A percentile compares a stretch with the other conserved stretches of the same genome.
These are phyloP conservation scores for Dendrothele bispora DNA, from an alignment of 768 basidiomycete genomes.

Conservation along the genomic window DNA sequence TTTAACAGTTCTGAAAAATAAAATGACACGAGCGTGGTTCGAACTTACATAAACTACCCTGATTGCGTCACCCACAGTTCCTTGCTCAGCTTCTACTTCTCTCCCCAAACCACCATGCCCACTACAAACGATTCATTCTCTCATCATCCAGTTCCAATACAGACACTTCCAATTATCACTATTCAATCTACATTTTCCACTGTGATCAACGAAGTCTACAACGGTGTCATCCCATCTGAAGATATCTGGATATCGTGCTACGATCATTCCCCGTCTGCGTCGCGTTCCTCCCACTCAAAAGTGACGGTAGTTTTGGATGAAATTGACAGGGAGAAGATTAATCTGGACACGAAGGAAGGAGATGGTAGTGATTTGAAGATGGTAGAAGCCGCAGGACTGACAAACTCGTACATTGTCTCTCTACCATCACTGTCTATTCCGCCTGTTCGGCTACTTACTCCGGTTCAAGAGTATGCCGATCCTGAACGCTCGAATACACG, in stretches of 20 bases:
- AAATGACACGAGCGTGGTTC: too few relatives aligned
- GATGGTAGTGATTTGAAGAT: conserved; percentile 48
- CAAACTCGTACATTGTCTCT: conserved; percentile 43
- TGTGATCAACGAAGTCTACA: conserved; percentile 63
- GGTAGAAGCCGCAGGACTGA: conserved; percentile 17
- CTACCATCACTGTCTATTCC: conserved; percentile 49
- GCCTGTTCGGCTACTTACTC: conserved; percentile 46
- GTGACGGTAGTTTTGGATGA: conserved; percentile 54
- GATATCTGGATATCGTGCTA: conserved; percentile 80
- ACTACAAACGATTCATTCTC: too few relatives aligned
- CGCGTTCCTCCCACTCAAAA: conserved; percentile 61
- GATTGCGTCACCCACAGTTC: too few relatives aligned
- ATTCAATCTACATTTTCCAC: conserved; percentile 2
- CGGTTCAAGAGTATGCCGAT: conserved; percentile 52
- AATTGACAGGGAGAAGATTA: conserved; percentile 48
- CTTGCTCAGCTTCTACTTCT: too few relatives aligned
- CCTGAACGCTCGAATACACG: conserved; percentile 42
- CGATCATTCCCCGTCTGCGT: not conserved
- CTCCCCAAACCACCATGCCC: too few relatives aligned
- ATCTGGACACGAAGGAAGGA: conserved; percentile 46
- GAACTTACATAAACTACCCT: too few relatives aligned
- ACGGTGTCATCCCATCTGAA: conserved; percentile 56
- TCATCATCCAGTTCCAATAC: not conserved
- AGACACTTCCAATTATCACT: conserved; percentile 1
- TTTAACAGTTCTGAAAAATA: too few relatives aligned